Evolutionary conservation across 140 eudicot species (phyloP).

Genomic region (Erigeron philadelphicus): DNA sequence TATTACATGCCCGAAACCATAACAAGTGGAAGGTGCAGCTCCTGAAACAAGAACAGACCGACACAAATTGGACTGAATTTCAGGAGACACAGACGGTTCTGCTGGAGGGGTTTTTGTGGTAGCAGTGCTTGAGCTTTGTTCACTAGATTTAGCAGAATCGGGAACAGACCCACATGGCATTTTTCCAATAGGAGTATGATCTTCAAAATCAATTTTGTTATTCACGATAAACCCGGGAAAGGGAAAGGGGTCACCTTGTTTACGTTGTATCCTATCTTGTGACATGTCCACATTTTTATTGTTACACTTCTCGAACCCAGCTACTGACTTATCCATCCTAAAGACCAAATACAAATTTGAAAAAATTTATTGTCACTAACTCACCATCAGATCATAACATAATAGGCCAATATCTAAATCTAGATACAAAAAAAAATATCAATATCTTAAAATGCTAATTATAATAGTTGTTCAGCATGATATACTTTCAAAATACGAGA

Average conservation of each 20-base stretch:
- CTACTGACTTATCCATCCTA: conserved; percentile 30
- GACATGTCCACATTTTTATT: conserved; percentile 8
- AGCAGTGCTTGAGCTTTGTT: conserved; percentile 32
- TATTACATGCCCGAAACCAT: conserved; percentile 71
- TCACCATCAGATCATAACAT: conserved; percentile 9
- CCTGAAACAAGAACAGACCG: conserved; percentile 38
- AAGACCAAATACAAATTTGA: background rate
- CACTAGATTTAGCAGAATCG: conserved; percentile 25
- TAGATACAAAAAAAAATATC: background rate
- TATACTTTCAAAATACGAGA: conserved; percentile 7
- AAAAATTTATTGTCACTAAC: background rate
- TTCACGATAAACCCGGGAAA: conserved; percentile 29
- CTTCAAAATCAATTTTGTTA: conserved; percentile 30
- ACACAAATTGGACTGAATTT: conserved; percentile 53
- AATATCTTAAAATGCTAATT: conserved; percentile 7
- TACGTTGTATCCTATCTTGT: conserved; percentile 4
- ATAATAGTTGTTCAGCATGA: background rate
- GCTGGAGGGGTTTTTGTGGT: conserved; percentile 62
- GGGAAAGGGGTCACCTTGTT: conserved; percentile 31
- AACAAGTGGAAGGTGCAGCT: conserved; percentile 62
- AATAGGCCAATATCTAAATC: background rate
- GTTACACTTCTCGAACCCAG: conserved; percentile 30
- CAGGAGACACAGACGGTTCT: conserved; percentile 85
- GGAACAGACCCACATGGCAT: conserved; percentile 35
- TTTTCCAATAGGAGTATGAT: conserved; percentile 51